Percentiles rank a stretch among this genome's conserved stretches.
Evolutionary conservation across 2,329 filamentous ascomycete species (phyloP).

Genomic region (Metarhizium guizhouense): DNA sequence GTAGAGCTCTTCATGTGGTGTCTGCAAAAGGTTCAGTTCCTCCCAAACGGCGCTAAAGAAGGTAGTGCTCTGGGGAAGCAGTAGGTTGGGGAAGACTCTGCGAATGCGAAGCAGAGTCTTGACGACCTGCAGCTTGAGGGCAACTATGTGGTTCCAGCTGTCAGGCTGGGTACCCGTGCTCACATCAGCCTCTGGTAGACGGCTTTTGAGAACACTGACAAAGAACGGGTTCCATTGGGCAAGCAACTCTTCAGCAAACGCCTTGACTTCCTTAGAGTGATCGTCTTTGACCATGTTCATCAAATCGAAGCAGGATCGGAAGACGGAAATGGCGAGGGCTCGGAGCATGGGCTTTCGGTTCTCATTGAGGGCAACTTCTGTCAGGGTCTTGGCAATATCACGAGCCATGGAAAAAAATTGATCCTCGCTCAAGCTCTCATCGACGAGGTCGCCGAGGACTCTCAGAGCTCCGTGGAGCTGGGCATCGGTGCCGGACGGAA

Average conservation of each 20-base stretch:
- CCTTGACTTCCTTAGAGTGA: slow-evolving; percentile 75
- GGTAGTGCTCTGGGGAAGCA: slow-evolving; percentile 72
- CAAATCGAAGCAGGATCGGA: slow-evolving; percentile 86
- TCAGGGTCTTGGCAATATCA: slow-evolving; percentile 76
- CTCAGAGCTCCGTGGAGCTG: slow-evolving; percentile 85
- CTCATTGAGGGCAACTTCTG: slow-evolving; percentile 70
- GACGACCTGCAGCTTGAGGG: slow-evolving; percentile 87
- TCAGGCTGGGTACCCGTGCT: slow-evolving; percentile 45
- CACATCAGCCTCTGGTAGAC: slow-evolving; percentile 55
- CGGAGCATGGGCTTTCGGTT: slow-evolving; percentile 66
- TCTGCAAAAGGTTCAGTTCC: slow-evolving; percentile 67
- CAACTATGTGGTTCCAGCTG: slow-evolving; percentile 70
- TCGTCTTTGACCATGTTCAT: slow-evolving; percentile 96
- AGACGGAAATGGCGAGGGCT: slow-evolving; percentile 81
- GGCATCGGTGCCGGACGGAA: slow-evolving; percentile 64
- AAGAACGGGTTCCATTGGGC: slow-evolving; percentile 86
- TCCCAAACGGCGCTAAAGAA: slow-evolving; percentile 87
- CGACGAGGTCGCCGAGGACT: slow-evolving; percentile 81
- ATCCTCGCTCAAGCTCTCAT: slow-evolving; percentile 86
- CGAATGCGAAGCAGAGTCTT: slow-evolving; percentile 89
- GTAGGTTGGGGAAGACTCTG: slow-evolving; percentile 68
- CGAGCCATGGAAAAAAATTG: slow-evolving; percentile 89
- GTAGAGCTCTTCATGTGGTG: slow-evolving; percentile 72
- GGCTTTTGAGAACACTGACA: slow-evolving; percentile 64
- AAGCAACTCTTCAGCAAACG: slow-evolving; percentile 81